Evolutionary conservation across 257 asterid genomes (phyloP), one percentile per base, ranked within the genome.

Genomic region (Solanum piurae): DNA sequence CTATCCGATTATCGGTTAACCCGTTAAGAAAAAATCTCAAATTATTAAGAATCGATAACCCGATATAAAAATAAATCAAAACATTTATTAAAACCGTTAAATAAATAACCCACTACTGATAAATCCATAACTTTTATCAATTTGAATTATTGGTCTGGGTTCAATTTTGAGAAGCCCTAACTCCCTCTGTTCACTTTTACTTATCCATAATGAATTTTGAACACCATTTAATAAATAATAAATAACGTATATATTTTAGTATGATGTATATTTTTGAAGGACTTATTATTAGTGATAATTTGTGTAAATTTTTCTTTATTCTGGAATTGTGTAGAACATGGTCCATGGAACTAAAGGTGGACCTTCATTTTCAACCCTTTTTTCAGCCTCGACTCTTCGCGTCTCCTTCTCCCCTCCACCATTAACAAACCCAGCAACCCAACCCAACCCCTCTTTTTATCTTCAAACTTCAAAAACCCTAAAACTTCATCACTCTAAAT

Each of bases 331-430:
- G 55, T 86, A 25, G 84, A 86, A 52, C 72, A 73, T 34, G 49
- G 84, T 86, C 88, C 88, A 86, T 34, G 84, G 84, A 86, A 34
- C 58, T 62, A 49, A 38, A n/a, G 88, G 60, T 72, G 52, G 34
- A 86, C 66, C 55, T 77, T 86, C 52, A 25, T 33, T 86, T 86
- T 86, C 72, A 86, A 73, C 49, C 74, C 37, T 29, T 46, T 62
- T 62, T 27, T 3, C 83, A 73, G 36, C 38, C 40, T 73, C 44
- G 88, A 86, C 29, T 86, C 84, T 49, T 82, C 18, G 69, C 84
- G 84, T 86, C 58, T 73, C 58, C 44, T 72, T 77, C 84, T 86
- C 84, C 69, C 69, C 29, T 73, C 88, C 88, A 40, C 88, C 80
- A 73, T 62, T 36, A 86, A 46, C 88, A 73, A 73, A 82, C 85